These are phyloP conservation scores for Datura wrightii DNA, from an alignment of 257 asterid species.

Conservation along the genomic window DNA sequence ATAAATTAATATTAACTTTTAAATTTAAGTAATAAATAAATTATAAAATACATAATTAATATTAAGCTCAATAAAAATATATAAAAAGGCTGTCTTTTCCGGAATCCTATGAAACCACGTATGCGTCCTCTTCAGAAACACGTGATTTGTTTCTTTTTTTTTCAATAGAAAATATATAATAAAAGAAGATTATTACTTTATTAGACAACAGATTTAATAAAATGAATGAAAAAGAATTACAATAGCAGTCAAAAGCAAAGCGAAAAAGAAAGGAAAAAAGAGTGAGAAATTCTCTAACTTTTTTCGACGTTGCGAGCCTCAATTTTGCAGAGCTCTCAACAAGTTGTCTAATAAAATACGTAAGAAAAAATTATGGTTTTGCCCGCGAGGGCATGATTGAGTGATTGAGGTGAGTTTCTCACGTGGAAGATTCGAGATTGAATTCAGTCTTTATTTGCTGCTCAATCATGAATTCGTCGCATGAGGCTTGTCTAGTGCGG, in stretches of 20 bases:
- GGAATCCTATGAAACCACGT: neutral
- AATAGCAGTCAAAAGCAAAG: neutral
- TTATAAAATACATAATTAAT: too few relatives aligned
- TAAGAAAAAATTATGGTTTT: neutral
- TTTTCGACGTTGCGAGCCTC: neutral
- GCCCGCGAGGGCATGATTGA: too few relatives aligned
- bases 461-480: too few relatives aligned
- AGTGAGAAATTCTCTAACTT: neutral
- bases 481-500: too few relatives aligned
- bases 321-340: neutral
- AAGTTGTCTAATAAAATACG: neutral
- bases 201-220: neutral
- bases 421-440: too few relatives aligned
- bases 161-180: neutral
- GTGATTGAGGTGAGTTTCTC: too few relatives aligned
- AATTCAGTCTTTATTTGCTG: too few relatives aligned
- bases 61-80: too few relatives aligned
- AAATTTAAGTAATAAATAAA: too few relatives aligned
- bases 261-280: neutral
- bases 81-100: neutral
- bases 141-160: neutral
- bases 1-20: too few relatives aligned
- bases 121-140: neutral
- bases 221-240: neutral
- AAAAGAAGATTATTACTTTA: neutral